Base-by-base conservation (phyloP, 345 rosid species). In the Murraya paniculata region DNA sequence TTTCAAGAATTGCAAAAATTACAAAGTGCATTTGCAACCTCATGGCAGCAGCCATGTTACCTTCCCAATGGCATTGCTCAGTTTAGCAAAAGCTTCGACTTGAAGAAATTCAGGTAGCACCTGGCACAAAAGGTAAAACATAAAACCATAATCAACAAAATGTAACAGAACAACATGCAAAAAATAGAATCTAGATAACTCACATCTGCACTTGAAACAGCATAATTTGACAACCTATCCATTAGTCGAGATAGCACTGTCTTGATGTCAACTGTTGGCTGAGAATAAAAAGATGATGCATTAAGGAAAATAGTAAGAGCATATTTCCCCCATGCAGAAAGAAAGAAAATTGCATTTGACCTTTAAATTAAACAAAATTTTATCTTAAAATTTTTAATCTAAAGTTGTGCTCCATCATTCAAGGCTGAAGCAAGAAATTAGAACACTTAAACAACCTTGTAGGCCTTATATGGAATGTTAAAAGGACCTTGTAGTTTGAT, bases 211-310 rank as follows among this genome's bases (percentile, higher is more conserved):
- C 88, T 93, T 80, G 97, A 91, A 64, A 91, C 92, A 68, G 97
- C 97, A 82, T 94, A 91, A 79, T 88, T 94, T 82, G 98, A 94
- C 76, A 94, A 88, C 81, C 98, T 88, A 55, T 93, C 98, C 98
- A 94, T 94, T 79, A 94, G 84, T 81, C 85, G 90, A 55, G 97
- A 91, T 71, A 94, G 83, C 84, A 94, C 91, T 62, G 90, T 89
- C 86, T 93, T 94, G 84, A 91, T 84, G 81, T 94, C 98, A 79
- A 94, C 97, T 22, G 92, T 84, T 74, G 94, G 94, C 98, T 94
- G 90, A 73, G 78, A 84, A 82, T 78, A 24, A 58, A 70, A 73
- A 21, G 31, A 78, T 53, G 33, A 81, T 30, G 41, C 62, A 60
- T 27, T 45, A 71, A 59, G 68, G 39, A 80, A 73, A 69, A 81